Evolutionary conservation across 306 rosid species (phyloP).

Genomic region (Comarum palustre): DNA sequence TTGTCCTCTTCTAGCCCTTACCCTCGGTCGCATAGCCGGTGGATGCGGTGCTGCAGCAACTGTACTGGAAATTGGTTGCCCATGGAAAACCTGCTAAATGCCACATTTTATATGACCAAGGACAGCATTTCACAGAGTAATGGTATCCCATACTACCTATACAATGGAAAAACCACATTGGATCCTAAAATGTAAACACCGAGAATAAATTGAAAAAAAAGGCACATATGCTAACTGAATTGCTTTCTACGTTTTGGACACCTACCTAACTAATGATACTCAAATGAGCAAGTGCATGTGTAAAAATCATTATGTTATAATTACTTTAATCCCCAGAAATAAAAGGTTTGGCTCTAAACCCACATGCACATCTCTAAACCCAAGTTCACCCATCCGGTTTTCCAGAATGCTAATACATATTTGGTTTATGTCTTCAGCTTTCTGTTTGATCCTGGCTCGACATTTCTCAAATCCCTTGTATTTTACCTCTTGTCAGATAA

Average conservation of each 20-base stretch:
- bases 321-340: not conserved
- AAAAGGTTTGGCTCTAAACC: not conserved
- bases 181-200: not conserved
- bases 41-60: slow-evolving; percentile 70
- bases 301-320: not conserved
- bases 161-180: not conserved
- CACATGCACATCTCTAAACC: slow-evolving; percentile 11
- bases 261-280: not conserved
- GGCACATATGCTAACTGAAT: not conserved
- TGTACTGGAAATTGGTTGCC: slow-evolving; percentile 64
- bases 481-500: slow-evolving; percentile 13
- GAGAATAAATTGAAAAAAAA: not conserved
- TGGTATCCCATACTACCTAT: not conserved
- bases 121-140: not conserved
- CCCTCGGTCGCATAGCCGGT: slow-evolving; percentile 92
- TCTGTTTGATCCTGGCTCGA: not conserved
- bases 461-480: slow-evolving; percentile 15
- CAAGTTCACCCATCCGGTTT: slow-evolving; percentile 2
- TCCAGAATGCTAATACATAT: not conserved
- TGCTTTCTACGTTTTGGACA: not conserved
- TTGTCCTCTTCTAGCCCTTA: slow-evolving; percentile 96
- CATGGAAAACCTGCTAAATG: slow-evolving; percentile 66
- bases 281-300: not conserved
- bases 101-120: slow-evolving; percentile 16
- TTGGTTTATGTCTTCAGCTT: not conserved